A percentile compares a stretch with the other conserved stretches of the same genome.
Evolutionary conservation across 352 stramenopile species (phyloP).

Genomic region (Globisporangium orthogonon): DNA sequence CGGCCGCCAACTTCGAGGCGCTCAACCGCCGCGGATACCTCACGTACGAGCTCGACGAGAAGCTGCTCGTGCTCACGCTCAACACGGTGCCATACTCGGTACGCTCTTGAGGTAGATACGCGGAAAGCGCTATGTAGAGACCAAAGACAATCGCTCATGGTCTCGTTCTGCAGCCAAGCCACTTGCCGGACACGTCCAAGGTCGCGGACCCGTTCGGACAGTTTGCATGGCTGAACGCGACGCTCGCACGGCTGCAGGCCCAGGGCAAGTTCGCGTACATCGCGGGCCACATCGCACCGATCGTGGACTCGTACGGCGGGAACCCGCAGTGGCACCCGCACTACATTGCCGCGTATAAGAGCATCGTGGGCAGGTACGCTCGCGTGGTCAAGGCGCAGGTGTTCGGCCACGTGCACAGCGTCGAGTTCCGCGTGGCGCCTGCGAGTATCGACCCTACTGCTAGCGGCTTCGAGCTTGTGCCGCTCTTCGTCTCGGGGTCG

Average conservation of each 20-base stretch:
- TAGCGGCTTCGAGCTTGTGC: constrained; percentile 31
- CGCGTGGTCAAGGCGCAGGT: constrained; percentile 79
- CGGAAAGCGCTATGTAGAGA: too few relatives aligned
- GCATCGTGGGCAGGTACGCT: constrained; percentile 52
- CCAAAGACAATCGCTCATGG: background rate
- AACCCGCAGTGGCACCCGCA: constrained; percentile 78
- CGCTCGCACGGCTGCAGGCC: constrained; percentile 40
- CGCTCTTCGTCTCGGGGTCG: constrained; percentile 74
- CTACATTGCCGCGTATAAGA: constrained; percentile 83
- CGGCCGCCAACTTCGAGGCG: constrained; percentile 36
- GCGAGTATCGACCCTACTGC: constrained; percentile 7
- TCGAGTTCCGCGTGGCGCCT: constrained; percentile 83
- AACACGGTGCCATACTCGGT: constrained; percentile 84
- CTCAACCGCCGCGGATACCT: constrained; percentile 63
- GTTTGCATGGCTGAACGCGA: constrained; percentile 86
- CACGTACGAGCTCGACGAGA: constrained; percentile 54
- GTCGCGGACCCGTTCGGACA: constrained; percentile 84
- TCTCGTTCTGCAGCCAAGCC: constrained; percentile 34
- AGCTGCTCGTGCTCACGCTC: constrained; percentile 63
- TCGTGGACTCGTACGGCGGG: constrained; percentile 83
- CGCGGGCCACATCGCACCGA: constrained; percentile 87
- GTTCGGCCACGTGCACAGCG: constrained; percentile 90
- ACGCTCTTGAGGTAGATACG: constrained; percentile 2
- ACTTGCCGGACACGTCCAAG: constrained; percentile 64
- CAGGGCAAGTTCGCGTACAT: constrained; percentile 77